phyloP scores from a whole-genome alignment of 1,284 basidiomycete species.

The Pascua guehoae region DNA sequence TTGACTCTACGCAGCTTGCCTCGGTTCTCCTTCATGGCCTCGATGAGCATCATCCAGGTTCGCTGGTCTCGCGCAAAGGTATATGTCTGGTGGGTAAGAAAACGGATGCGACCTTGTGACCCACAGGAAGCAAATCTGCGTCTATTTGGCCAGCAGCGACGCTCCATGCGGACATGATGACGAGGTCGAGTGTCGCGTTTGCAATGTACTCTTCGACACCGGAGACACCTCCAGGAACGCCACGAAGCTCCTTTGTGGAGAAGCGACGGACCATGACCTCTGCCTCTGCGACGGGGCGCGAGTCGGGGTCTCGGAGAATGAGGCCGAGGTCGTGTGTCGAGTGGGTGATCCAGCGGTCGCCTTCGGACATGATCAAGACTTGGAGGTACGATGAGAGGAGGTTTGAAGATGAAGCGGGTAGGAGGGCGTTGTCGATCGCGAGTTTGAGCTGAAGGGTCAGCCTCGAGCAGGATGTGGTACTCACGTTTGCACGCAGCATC shows the following conservation, averaged over 20 bases:
- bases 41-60: constrained; percentile 35
- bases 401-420: constrained; percentile 27
- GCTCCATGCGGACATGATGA: constrained; percentile 45
- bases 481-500: constrained; percentile 44
- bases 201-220: constrained; percentile 47
- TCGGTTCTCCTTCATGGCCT: constrained; percentile 27
- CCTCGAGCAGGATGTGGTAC: background rate
- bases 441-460: constrained; percentile 42
- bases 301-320: constrained; percentile 27
- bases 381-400: constrained; percentile 49
- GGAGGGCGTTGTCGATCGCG: constrained; percentile 48
- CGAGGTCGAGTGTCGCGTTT: constrained; percentile 47
- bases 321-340: constrained; percentile 42
- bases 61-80: constrained; percentile 48
- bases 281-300: constrained; percentile 34
- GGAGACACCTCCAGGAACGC: constrained; percentile 34
- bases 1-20: constrained; percentile 23
- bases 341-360: constrained; percentile 44
- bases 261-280: constrained; percentile 42
- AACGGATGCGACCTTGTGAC: constrained; percentile 6
- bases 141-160: constrained; percentile 35
- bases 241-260: constrained; percentile 45
- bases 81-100: constrained; percentile 35
- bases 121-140: constrained; percentile 40
- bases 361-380: constrained; percentile 51